A percentile compares a stretch with the other conserved stretches of the same genome.
phyloP scores from a whole-genome alignment of 1,284 basidiomycete species.

The Porodaedalea pini region DNA sequence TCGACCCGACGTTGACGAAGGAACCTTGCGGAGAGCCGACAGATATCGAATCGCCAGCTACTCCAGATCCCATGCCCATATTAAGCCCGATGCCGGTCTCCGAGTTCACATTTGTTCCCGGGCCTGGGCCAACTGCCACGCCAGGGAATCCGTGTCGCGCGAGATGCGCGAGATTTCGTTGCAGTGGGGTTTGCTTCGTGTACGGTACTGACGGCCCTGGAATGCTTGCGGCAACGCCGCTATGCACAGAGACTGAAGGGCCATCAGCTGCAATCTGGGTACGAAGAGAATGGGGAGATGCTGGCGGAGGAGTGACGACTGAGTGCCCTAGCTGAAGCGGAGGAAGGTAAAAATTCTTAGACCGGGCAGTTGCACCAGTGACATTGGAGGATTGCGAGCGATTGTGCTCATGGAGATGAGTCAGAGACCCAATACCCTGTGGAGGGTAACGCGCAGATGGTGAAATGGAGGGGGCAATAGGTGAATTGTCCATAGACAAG shows the following conservation, averaged over 20 bases:
- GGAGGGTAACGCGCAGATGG: slow-evolving; percentile 37
- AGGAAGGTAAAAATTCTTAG: slow-evolving; percentile 41
- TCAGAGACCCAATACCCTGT: slow-evolving; percentile 40
- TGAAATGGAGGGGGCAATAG: slow-evolving; percentile 25
- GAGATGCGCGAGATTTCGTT: slow-evolving; percentile 72
- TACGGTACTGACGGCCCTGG: slow-evolving; percentile 28
- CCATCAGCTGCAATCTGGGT: slow-evolving; percentile 24
- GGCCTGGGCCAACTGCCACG: slow-evolving; percentile 68
- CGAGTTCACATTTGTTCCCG: slow-evolving; percentile 30
- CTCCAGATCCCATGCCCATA: background rate
- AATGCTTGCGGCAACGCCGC: slow-evolving; percentile 19
- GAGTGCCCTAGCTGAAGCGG: slow-evolving; percentile 37
- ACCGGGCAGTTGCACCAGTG: slow-evolving; percentile 30
- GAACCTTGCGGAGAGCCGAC: slow-evolving; percentile 67
- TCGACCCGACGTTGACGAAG: slow-evolving; percentile 53
- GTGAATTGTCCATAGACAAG: slow-evolving; percentile 43
- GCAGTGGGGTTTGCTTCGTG: slow-evolving; percentile 66
- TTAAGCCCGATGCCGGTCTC: background rate
- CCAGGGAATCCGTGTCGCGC: slow-evolving; percentile 77
- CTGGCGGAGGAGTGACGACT: slow-evolving; percentile 39
- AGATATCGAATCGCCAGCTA: slow-evolving; percentile 51
- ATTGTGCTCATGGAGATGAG: slow-evolving; percentile 17
- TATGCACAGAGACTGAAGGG: slow-evolving; percentile 25
- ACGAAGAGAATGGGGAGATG: slow-evolving; percentile 40
- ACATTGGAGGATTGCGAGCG: slow-evolving; percentile 25